Percentiles rank a stretch among this genome's conserved stretches.
These are phyloP conservation scores for Dendrobium nobile DNA, from an alignment of 106 monocot genomes.

Conservation along the genomic window DNA sequence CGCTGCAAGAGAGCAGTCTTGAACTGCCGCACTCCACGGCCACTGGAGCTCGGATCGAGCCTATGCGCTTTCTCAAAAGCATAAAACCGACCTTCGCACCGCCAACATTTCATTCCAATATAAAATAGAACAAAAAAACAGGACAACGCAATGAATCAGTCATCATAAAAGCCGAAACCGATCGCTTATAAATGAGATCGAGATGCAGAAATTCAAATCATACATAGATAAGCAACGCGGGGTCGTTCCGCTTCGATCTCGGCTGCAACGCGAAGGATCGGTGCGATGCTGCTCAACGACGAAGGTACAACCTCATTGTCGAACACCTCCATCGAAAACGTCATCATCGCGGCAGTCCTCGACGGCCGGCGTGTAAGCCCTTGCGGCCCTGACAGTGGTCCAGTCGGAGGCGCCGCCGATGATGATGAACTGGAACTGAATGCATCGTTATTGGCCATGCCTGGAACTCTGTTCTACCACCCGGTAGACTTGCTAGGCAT, in stretches of 20 bases:
- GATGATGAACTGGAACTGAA: neutral
- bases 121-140: neutral
- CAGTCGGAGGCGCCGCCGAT: constrained; percentile 5
- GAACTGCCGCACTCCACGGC: constrained; percentile 78
- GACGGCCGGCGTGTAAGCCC: constrained; percentile 63
- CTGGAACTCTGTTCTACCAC: neutral
- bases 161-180: neutral
- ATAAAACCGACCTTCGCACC: constrained; percentile 57
- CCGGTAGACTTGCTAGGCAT: neutral
- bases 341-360: constrained; percentile 71
- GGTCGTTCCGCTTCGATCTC: constrained; percentile 90
- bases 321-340: constrained; percentile 95
- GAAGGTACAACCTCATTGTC: constrained; percentile 96
- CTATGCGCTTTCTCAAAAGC: constrained; percentile 83
- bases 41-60: constrained; percentile 65
- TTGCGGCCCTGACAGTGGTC: constrained; percentile 40
- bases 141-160: neutral
- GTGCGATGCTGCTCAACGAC: constrained; percentile 65
- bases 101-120: neutral
- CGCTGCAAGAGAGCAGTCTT: constrained; percentile 63
- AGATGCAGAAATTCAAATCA: neutral
- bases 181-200: neutral
- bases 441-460: constrained; percentile 7
- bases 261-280: constrained; percentile 88
- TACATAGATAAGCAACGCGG: constrained; percentile 90